Evolutionary conservation across 495 filamentous ascomycete species (phyloP).

Genomic region (Penicilliopsis zonata): DNA sequence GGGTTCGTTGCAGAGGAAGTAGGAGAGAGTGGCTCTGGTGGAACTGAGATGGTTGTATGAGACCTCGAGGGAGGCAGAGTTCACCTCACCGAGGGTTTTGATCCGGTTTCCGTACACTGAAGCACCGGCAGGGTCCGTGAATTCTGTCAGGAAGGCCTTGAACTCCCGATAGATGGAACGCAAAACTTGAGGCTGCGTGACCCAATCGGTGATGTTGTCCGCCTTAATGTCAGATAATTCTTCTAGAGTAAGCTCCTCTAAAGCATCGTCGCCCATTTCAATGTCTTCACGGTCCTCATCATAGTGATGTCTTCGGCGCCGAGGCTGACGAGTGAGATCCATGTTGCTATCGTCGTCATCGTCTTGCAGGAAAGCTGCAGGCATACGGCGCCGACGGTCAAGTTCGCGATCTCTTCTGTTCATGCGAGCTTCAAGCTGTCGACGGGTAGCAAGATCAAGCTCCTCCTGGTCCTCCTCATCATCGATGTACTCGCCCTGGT

Average conservation of each 20-base stretch:
- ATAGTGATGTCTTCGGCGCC: conserved; percentile 71
- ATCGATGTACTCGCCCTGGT: conserved; percentile 62
- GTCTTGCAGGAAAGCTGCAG: conserved; percentile 73
- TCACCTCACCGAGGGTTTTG: conserved; percentile 86
- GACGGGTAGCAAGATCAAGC: conserved; percentile 53
- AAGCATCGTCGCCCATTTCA: conserved; percentile 80
- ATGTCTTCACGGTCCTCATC: conserved; percentile 86
- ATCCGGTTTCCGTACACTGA: conserved; percentile 94
- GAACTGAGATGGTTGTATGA: conserved; percentile 85
- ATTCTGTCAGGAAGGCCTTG: conserved; percentile 94
- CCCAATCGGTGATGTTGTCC: conserved; percentile 85
- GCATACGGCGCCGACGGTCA: conserved; percentile 60
- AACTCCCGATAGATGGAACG: conserved; percentile 92
- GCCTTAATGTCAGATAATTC: conserved; percentile 90
- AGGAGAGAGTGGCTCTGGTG: conserved; percentile 91
- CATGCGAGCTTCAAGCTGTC: conserved; percentile 73
- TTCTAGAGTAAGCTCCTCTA: conserved; percentile 91
- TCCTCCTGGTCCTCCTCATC: conserved; percentile 70
- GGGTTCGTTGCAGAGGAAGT: conserved; percentile 93
- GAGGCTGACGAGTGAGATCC: conserved; percentile 71
- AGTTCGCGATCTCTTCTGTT: conserved; percentile 76
- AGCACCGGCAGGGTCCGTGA: conserved; percentile 70
- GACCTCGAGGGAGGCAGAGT: conserved; percentile 91
- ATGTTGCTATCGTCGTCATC: conserved; percentile 81
- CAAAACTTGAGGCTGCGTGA: conserved; percentile 79